Conservation (phyloP, 1,284 basidiomycete species). For the Trichosporon coremiiforme region DNA sequence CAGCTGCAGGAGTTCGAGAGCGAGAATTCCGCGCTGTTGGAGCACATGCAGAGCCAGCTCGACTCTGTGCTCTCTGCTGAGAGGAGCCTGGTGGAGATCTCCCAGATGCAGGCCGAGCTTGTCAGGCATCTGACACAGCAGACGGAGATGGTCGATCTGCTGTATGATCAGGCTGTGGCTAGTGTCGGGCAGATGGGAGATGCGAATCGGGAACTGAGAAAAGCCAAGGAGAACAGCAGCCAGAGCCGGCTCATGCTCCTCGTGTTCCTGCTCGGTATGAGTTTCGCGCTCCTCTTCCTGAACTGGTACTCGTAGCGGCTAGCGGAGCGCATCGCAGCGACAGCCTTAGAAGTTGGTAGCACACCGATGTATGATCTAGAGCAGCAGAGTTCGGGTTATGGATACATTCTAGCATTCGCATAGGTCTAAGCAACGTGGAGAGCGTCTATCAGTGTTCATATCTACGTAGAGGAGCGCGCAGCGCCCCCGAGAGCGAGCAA, state of each 20-base stretch:
- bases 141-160: constrained; percentile 60
- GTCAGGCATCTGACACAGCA: constrained; percentile 61
- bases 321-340: not conserved
- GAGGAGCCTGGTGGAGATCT: constrained; percentile 61
- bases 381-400: not conserved
- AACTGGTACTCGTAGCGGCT: constrained; percentile 57
- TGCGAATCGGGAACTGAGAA: constrained; percentile 61
- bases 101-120: constrained; percentile 62
- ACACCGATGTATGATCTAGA: not conserved
- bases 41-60: constrained; percentile 59
- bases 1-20: constrained; percentile 62
- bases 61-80: constrained; percentile 60
- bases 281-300: constrained; percentile 60
- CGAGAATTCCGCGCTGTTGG: constrained; percentile 60
- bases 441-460: not conserved
- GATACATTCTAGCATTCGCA: not conserved
- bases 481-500: not conserved
- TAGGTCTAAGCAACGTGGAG: not conserved
- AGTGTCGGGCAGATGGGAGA: constrained; percentile 59
- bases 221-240: constrained; percentile 60
- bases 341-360: too few relatives aligned
- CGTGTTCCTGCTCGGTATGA: constrained; percentile 60
- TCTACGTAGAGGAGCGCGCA: not conserved
- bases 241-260: constrained; percentile 60
- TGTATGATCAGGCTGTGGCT: constrained; percentile 61